Conservation (phyloP, 208 protist genomes). For the Leptomonas seymouri region DNA sequence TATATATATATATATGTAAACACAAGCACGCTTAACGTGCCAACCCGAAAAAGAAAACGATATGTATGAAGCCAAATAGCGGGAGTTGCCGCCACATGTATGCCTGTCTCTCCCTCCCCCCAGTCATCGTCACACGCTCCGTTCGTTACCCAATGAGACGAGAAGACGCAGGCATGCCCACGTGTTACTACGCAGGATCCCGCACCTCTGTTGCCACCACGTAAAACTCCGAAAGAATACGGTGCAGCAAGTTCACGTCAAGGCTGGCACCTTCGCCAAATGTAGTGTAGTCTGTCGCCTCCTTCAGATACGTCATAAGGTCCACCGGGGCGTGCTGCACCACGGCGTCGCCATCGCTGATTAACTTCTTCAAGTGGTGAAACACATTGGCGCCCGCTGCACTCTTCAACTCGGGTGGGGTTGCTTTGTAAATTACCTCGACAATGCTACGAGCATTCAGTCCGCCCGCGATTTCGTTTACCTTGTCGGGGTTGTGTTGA, state of each 20-base stretch:
- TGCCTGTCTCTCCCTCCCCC: no score
- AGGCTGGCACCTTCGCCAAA: constrained; percentile 45
- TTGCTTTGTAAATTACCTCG: constrained; percentile 45
- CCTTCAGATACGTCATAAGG: constrained; percentile 33
- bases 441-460: constrained; percentile 51
- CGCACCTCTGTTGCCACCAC: constrained; percentile 23
- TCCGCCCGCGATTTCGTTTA: not conserved
- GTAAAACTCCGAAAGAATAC: constrained; percentile 41
- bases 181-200: not conserved
- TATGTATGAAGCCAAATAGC: no score
- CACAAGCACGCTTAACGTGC: no score
- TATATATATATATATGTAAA: not conserved
- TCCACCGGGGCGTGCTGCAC: constrained; percentile 28
- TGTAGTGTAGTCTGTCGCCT: constrained; percentile 46
- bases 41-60: no score
- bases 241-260: constrained; percentile 25
- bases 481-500: not conserved
- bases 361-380: constrained; percentile 67
- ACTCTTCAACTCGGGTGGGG: constrained; percentile 36
- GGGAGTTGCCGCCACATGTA: not conserved
- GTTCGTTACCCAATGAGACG: not conserved
- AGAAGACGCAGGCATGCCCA: not conserved
- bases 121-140: not conserved
- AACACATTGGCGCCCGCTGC: constrained; percentile 68
- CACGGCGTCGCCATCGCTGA: constrained; percentile 38